phyloP scores from a whole-genome alignment of 495 filamentous ascomycete species.

The Cercophora newfieldiana region DNA sequence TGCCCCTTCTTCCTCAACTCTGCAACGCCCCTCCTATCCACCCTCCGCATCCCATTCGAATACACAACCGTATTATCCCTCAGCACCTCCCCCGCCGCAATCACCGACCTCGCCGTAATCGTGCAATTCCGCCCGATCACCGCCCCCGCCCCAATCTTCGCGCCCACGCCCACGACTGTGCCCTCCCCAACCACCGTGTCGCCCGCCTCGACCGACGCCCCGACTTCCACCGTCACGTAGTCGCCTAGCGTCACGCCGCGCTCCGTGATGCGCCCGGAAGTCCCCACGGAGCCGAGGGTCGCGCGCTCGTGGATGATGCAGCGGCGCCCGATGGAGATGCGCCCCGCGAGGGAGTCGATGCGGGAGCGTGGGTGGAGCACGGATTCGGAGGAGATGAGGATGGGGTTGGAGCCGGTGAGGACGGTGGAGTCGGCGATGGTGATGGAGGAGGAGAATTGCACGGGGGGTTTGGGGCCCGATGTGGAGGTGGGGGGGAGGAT shows the following conservation, averaged over 20 bases:
- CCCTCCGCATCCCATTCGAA: constrained; percentile 56
- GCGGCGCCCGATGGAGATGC: constrained; percentile 68
- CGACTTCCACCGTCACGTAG: constrained; percentile 61
- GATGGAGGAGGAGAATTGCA: constrained; percentile 67
- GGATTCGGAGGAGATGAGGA: constrained; percentile 67
- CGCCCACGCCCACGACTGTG: constrained; percentile 62
- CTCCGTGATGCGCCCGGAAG: constrained; percentile 25
- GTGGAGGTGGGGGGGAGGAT: constrained; percentile 45
- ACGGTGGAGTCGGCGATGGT: constrained; percentile 75
- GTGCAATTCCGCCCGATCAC: constrained; percentile 64
- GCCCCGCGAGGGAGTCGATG: constrained; percentile 66
- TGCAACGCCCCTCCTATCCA: constrained; percentile 55
- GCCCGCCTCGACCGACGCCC: constrained; percentile 59
- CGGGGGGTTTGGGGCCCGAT: constrained; percentile 60
- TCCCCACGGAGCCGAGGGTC: constrained; percentile 52
- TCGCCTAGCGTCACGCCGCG: constrained; percentile 54
- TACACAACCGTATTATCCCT: constrained; percentile 68
- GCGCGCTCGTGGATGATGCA: constrained; percentile 77
- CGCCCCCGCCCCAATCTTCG: constrained; percentile 58
- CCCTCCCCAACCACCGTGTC: constrained; percentile 63
- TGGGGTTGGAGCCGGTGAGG: constrained; percentile 68
- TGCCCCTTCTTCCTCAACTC: constrained; percentile 56
- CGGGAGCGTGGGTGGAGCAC: constrained; percentile 81
- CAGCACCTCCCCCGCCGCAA: constrained; percentile 55
- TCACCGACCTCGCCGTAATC: constrained; percentile 47